Evolutionary conservation across 805 yeast genomes (phyloP).

Genomic region (Nakazawaea ambrosiae): DNA sequence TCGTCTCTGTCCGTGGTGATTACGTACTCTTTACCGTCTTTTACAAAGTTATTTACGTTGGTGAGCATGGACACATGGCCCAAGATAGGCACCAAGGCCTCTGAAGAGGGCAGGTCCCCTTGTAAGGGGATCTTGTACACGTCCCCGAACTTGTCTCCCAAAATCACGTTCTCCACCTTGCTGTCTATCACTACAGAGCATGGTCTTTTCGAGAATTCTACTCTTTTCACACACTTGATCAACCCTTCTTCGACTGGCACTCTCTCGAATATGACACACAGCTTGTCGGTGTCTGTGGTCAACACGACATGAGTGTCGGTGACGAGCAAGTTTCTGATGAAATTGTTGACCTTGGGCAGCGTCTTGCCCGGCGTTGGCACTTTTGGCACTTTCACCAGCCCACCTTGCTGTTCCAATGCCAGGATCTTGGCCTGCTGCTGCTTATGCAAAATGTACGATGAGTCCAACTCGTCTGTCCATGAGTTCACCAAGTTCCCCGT

Average conservation of each 20-base stretch:
- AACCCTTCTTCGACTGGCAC: constrained; percentile 16
- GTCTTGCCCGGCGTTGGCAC: constrained; percentile 61
- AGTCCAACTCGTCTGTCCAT: constrained; percentile 58
- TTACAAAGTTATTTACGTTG: constrained; percentile 45
- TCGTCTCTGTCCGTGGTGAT: constrained; percentile 93
- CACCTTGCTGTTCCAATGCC: constrained; percentile 18
- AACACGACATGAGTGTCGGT: constrained; percentile 50
- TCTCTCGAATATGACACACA: constrained; percentile 54
- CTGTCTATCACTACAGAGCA: constrained; percentile 60
- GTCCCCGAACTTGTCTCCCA: constrained; percentile 97
- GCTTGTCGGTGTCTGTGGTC: constrained; percentile 79
- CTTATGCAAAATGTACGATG: constrained; percentile 29
- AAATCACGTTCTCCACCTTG: constrained; percentile 44
- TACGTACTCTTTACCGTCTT: constrained; percentile 43
- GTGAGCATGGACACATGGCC: constrained; percentile 98
- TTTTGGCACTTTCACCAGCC: constrained; percentile 33
- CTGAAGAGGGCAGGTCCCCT: constrained; percentile 10
- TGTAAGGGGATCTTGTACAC: constrained; percentile 58
- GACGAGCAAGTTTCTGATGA: constrained; percentile 57
- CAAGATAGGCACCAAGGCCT: constrained; percentile 52
- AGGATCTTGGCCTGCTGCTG: constrained; percentile 20
- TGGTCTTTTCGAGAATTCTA: constrained; percentile 88
- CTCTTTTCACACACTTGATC: constrained; percentile 54
- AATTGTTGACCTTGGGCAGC: constrained; percentile 59
- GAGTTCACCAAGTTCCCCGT: constrained; percentile 40